Evolutionary conservation across 805 yeast species (phyloP), one percentile per base, ranked within the genome.

Genomic region (Starmerella apis): DNA sequence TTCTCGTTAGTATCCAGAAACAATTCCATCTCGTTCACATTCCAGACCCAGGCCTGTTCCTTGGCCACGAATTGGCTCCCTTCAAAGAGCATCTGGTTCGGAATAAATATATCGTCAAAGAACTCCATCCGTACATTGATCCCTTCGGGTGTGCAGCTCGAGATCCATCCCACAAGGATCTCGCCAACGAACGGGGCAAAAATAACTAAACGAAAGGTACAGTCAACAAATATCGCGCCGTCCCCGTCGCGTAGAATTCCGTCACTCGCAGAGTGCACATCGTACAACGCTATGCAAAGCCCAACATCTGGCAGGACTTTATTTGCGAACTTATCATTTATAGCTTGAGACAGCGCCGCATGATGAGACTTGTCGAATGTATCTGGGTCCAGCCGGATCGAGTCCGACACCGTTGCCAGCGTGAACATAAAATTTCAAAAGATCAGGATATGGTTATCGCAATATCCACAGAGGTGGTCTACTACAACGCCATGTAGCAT

Each of bases 31-130:
- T 79, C 84, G 48, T 71, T 77, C 53, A 76, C 72, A 48, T 78
- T 76, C 98, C 98, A 92, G 37, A 88, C 80, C 98, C 98, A 92
- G 11, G 96, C 95, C 62, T 82, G 85, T 55, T 92, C 98, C 37
- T 75, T 79, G 1, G 83, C 63, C 2, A 66, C 59, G 70, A 75
- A 86, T 52, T 70, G 74, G 63, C 86, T 78, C 31, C 76, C 76
- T 61, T 88, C 96, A 63, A 92, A 92, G 39, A 92, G 67, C 70
- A 83, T 74, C 47, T 79, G 72, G 58, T 81, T 81, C 7, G 97
- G 97, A 53, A 92, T 82, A 65, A 86, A 85, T 10, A 92, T 80
- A 65, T 92, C 96, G 64, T 87, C 87, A 63, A 92, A 92, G 65
- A 92, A 83, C 54, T 83, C 95, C 74, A 86, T 74, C 54, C 81